Evolutionary conservation across 2,329 filamentous ascomycete genomes (phyloP), one percentile per base, ranked within the genome.

Genomic region (Aspergillus quadricinctus): DNA sequence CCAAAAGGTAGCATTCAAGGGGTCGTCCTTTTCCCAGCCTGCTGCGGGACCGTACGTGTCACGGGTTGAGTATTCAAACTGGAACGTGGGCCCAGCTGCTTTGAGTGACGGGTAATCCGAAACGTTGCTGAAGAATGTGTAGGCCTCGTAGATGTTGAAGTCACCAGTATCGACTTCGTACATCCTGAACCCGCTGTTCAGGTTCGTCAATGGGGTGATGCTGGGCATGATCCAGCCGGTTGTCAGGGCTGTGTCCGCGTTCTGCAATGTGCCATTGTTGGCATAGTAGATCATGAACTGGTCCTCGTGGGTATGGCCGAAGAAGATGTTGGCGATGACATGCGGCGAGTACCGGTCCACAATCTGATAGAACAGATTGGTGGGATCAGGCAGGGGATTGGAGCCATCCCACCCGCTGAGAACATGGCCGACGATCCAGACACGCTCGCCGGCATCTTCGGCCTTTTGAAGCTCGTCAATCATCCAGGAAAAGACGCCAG

Each of bases 1-100:
- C 83, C 82, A 85, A 66, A 84, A 85, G 0, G 81, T 84, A 0
- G 80, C 81, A 58, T 85, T 84, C 40, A 85, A 67, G 3, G 82
- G 82, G 0, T 78, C 81, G 48, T 74, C 64, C 1, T 57, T 61
- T 2, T 79, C 76, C 80, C 80, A 83, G 2, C 63, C 65, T 1
- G 76, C 73, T 0, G 74, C 72, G 2, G 68, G 60, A 0, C 75
- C 78, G 54, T 82, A 83, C 0, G 77, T 72, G 3, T 81, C 76
- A 3, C 81, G 73, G 0, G 80, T 81, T 0, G 77, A 80, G 62
- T 83, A 83, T 56, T 82, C 80, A 53, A 79, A 75, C 25, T 76
- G 60, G 62, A 71, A 83, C 0, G 73, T 78, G 3, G 81, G 81
- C 0, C 81, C 80, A 0, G 73, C 70, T 1, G 65, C 58, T 11